Percentiles rank a stretch among this genome's conserved stretches.
Evolutionary conservation across 129 eudicot genomes (phyloP).

Genomic region (Centella asiatica): DNA sequence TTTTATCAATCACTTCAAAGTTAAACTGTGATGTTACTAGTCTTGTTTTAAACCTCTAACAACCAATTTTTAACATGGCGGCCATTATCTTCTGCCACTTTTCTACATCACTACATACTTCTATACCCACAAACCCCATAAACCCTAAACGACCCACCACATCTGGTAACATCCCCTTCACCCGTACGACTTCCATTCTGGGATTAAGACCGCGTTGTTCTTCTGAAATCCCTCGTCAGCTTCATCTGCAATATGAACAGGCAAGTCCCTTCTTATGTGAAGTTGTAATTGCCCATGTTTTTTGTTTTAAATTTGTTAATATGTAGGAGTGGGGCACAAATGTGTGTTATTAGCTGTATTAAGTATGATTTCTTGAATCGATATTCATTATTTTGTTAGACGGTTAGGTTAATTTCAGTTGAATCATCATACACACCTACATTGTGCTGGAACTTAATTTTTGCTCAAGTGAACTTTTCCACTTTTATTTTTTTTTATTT

Average conservation of each 20-base stretch:
- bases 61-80: constrained; percentile 18
- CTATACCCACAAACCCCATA: neutral
- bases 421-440: neutral
- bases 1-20: neutral
- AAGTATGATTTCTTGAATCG: neutral
- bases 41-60: neutral
- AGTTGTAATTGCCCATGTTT: neutral
- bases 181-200: constrained; percentile 7
- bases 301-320: neutral
- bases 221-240: constrained; percentile 12
- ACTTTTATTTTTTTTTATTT: neutral
- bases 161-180: neutral
- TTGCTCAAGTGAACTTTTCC: neutral
- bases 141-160: constrained; percentile 15
- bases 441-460: neutral
- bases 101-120: constrained; percentile 9
- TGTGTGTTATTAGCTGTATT: neutral
- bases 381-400: neutral
- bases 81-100: constrained; percentile 23
- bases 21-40: neutral
- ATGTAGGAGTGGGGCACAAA: neutral
- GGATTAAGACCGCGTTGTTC: constrained; percentile 22
- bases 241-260: constrained; percentile 18
- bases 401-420: neutral
- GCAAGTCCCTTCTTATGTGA: constrained; percentile 17